Evolutionary conservation across 2,329 filamentous ascomycete genomes (phyloP).

Genomic region (Leptographium radiaticola): DNA sequence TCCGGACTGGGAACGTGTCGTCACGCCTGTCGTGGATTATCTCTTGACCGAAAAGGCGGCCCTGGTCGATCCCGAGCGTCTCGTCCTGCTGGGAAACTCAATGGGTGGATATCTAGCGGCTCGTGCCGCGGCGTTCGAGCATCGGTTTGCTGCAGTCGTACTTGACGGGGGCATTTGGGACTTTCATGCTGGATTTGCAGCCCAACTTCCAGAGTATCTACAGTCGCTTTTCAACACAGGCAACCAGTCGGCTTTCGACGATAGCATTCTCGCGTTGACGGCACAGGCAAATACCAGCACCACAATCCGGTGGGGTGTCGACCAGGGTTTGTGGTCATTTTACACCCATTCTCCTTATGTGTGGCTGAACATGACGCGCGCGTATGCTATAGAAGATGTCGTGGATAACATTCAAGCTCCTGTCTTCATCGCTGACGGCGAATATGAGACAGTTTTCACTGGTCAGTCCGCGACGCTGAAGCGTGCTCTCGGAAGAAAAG

Average conservation of each 20-base stretch:
- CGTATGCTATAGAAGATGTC: background rate
- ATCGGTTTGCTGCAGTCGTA: conserved; percentile 24
- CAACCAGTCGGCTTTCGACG: conserved; percentile 1
- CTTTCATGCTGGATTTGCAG: conserved; percentile 8
- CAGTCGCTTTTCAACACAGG: background rate
- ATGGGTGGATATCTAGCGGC: conserved; percentile 26
- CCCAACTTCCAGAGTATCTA: background rate
- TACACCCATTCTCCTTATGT: conserved; percentile 1
- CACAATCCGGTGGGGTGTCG: background rate
- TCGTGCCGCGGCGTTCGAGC: conserved; percentile 29
- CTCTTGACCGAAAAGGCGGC: conserved; percentile 9
- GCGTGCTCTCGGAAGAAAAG: background rate
- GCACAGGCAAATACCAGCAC: background rate
- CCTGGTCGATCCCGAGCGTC: conserved; percentile 18
- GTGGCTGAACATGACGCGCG: background rate
- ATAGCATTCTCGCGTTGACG: background rate
- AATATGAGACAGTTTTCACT: background rate
- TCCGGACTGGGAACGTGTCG: conserved; percentile 27
- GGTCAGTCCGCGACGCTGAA: background rate
- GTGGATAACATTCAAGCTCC: background rate
- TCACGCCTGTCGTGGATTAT: conserved; percentile 27
- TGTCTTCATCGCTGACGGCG: conserved; percentile 2
- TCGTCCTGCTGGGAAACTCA: conserved; percentile 27
- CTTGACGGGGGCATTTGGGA: conserved; percentile 25
- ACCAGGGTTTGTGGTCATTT: conserved; percentile 3